Evolutionary conservation across 345 rosid species (phyloP), one percentile per base, ranked within the genome.

Genomic region (Rhodomyrtus tomentosa): DNA sequence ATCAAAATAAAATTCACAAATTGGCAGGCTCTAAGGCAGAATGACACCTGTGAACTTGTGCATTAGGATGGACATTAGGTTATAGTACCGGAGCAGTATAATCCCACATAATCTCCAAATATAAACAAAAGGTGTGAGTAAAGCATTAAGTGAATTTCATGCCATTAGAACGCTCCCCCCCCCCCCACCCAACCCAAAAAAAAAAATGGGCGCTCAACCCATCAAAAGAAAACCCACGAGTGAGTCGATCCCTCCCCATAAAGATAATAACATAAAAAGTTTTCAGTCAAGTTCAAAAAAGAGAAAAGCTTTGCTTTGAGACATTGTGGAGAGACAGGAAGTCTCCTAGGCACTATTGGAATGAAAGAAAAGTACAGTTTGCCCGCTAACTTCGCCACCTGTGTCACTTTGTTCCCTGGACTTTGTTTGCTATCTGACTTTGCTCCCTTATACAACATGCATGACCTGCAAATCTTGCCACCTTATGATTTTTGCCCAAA

Each of bases 21-120:
- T n/a, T 16, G 82, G 52, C 55, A 85, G 93, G 88, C 84, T 89
- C 88, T 88, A 94, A 93, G 86, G 92, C 95, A 95, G 94, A 94
- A 91, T 91, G 92, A 92, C 91, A 95, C 94, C 98, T 93, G 94
- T 89, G 90, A 90, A 92, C 84, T 86, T 88, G 91, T 91, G 92
- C 93, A 92, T 88, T 90, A 93, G 88, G 94, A 92, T 87, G 92
- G 93, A 91, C 90, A 93, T 85, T 91, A 93, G 94, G 92, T 91
- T 36, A 18, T 36, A 68, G 76, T 68, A 36, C 40, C 36, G 0
- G 45, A 92, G 92, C 90, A 87, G 95, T 88, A 93, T 86, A 95
- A 95, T 92, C 89, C 48, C 93, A 91, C 84, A 89, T 91, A 90
- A 90, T 92, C 90, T 92, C 38, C 50, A 80, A 80, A 25, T 42